Conservation (phyloP, 1,284 basidiomycete genomes). For the Thecaphora thlaspeos region DNA sequence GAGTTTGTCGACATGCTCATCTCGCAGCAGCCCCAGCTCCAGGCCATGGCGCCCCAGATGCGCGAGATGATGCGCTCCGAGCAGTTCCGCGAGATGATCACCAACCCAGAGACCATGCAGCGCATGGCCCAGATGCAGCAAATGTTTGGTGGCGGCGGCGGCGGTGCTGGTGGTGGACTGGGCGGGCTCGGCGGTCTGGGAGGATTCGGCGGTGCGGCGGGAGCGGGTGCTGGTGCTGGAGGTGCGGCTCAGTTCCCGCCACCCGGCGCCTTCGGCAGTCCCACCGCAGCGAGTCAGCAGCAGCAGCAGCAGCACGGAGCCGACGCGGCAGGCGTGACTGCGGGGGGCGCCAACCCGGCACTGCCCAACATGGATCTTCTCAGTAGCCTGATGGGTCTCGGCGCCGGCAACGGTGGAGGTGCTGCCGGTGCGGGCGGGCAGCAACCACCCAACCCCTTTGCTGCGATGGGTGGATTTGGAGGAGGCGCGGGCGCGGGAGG, state of each 20-base stretch:
- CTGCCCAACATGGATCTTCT: slow-evolving; percentile 10
- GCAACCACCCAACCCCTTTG: slow-evolving; percentile 4
- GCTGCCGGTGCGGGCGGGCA: not conserved
- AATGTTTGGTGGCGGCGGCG: slow-evolving; percentile 39
- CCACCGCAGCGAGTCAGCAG: slow-evolving; percentile 1
- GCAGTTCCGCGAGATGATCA: slow-evolving; percentile 52
- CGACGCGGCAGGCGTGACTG: slow-evolving; percentile 2
- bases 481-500: slow-evolving; percentile 7
- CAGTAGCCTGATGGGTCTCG: slow-evolving; percentile 13
- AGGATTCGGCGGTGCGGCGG: slow-evolving; percentile 14
- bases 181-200: slow-evolving; percentile 20
- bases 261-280: slow-evolving; percentile 36
- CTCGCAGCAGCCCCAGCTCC: slow-evolving; percentile 51
- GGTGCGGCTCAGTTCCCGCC: slow-evolving; percentile 36
- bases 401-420: slow-evolving; percentile 14
- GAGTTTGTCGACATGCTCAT: slow-evolving; percentile 56
- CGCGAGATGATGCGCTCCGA: slow-evolving; percentile 52
- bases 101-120: slow-evolving; percentile 52
- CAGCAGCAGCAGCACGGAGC: slow-evolving; percentile 2
- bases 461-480: slow-evolving; percentile 6
- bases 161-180: slow-evolving; percentile 10
- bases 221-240: slow-evolving; percentile 9
- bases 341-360: slow-evolving; percentile 1
- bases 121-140: slow-evolving; percentile 47
- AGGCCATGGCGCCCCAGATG: slow-evolving; percentile 48